Evolutionary conservation across 805 yeast species (phyloP).

Genomic region (Suhomyces kilbournensis): DNA sequence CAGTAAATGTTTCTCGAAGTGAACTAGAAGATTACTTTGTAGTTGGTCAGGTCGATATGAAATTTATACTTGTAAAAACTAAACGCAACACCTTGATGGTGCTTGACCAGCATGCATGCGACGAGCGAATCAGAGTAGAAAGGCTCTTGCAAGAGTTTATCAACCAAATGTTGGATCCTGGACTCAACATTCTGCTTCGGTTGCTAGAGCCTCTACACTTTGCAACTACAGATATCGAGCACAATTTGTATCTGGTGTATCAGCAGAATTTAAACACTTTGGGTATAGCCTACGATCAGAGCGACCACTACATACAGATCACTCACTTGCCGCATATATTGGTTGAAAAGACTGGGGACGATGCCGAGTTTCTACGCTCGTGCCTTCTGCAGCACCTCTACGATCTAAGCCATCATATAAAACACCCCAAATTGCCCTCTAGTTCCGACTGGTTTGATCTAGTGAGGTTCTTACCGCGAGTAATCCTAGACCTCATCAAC

Average conservation of each 20-base stretch:
- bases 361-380: conserved; percentile 26
- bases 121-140: conserved; percentile 71
- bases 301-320: conserved; percentile 16
- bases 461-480: conserved; percentile 43
- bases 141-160: conserved; percentile 37
- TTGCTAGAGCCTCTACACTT: conserved; percentile 13
- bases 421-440: conserved; percentile 11
- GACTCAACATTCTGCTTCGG: conserved; percentile 6
- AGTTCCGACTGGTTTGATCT: conserved; percentile 18
- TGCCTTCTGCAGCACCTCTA: conserved; percentile 43
- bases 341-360: conserved; percentile 24
- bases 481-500: conserved; percentile 49
- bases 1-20: background rate
- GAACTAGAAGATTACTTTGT: conserved; percentile 16
- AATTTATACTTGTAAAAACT: conserved; percentile 51
- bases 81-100: conserved; percentile 30
- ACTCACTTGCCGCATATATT: conserved; percentile 48
- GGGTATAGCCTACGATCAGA: conserved; percentile 16
- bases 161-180: conserved; percentile 16
- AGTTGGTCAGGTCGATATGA: conserved; percentile 58
- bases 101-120: conserved; percentile 84
- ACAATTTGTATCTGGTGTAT: conserved; percentile 15
- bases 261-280: conserved; percentile 12
- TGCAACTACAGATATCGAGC: conserved; percentile 23
- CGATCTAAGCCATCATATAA: conserved; percentile 38